These are phyloP conservation scores for Fragaria vesca DNA, from an alignment of 306 rosid species.

Conservation along the genomic window DNA sequence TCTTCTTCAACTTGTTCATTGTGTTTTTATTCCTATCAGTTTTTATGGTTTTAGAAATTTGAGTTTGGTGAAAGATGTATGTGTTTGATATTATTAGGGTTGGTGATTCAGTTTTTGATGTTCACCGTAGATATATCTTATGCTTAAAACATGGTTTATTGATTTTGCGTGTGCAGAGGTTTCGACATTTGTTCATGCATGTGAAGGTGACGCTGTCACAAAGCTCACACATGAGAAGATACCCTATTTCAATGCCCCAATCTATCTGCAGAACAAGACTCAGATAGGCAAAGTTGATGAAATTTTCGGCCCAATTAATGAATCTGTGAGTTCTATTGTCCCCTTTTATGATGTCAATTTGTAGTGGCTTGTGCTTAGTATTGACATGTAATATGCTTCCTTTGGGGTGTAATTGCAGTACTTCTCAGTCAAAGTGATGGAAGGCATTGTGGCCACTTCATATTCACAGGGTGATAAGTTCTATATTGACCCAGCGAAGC, in stretches of 20 bases:
- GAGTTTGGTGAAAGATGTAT: not conserved
- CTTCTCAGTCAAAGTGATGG: constrained; percentile 86
- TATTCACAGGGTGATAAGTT: constrained; percentile 83
- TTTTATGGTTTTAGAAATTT: not conserved
- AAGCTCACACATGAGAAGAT: constrained; percentile 79
- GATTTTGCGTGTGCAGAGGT: constrained; percentile 52
- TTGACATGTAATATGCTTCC: constrained; percentile 6
- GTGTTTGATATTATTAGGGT: no score
- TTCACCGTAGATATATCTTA: no score
- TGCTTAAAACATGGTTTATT: not conserved
- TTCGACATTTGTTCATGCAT: constrained; percentile 75
- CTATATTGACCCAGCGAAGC: constrained; percentile 86
- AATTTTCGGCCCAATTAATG: constrained; percentile 60
- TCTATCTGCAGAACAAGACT: constrained; percentile 88
- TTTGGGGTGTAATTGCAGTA: constrained; percentile 45
- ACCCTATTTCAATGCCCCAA: constrained; percentile 92
- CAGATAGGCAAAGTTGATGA: constrained; percentile 99
- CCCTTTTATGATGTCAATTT: constrained; percentile 1
- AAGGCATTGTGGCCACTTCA: constrained; percentile 89
- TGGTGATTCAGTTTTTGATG: no score
- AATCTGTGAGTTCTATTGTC: constrained; percentile 39
- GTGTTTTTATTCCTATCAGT: not conserved
- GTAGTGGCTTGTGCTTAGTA: not conserved
- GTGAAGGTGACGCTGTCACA: constrained; percentile 96
- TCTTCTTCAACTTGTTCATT: not conserved